Base-by-base conservation (phyloP, 441 rosid genomes). In the Kokia cookei region DNA sequence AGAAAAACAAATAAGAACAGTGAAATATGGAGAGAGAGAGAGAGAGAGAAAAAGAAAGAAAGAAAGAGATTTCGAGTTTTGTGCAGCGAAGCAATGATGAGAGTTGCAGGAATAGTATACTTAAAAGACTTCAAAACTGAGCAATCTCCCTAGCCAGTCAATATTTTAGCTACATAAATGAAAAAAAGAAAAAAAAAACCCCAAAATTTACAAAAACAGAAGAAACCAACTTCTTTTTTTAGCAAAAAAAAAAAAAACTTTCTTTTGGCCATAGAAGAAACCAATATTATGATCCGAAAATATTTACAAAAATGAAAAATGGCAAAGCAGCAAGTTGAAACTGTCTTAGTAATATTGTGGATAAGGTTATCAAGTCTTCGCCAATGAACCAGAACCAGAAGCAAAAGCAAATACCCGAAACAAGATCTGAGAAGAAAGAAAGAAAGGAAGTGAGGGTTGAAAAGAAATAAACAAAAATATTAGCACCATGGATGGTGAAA, bases 31-130 rank as follows among this genome's bases (percentile, higher is more conserved):
- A 13, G 71, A 45, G 74, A 40, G 71, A 57, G 32, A 53, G 50
- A 57, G 24, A 53, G 75, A 72, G 24, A 40, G 71, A 57, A 26
- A 53, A 45, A 57, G 24, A 53, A 74, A 72, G 24, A 29, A 79
- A 69, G 59, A 32, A 32, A 32, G 37, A 5, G 37, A 32, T 78
- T 84, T 89, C 85, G 90, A 83, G 84, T 83, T 80, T 82, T 85
- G 80, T 87, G 90, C 88, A 81, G 86, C 72, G 86, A 81, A 83
- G 88, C 85, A 90, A 89, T 94, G 88, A 90, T 93, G 87, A 79
- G 84, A 73, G 75, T 76, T 80, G 86, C 87, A 84, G 86, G 74
- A 76, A 74, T 79, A 69, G 74, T 68, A 73, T 81, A 80, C 79
- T 77, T 82, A 73, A 79, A 80, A 13, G 77, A 78, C 74, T 73